A percentile compares a stretch with the other conserved stretches of the same genome.
Conservation (phyloP, 2,329 filamentous ascomycete genomes). For the Rhexocercosporidium sp. region DNA sequence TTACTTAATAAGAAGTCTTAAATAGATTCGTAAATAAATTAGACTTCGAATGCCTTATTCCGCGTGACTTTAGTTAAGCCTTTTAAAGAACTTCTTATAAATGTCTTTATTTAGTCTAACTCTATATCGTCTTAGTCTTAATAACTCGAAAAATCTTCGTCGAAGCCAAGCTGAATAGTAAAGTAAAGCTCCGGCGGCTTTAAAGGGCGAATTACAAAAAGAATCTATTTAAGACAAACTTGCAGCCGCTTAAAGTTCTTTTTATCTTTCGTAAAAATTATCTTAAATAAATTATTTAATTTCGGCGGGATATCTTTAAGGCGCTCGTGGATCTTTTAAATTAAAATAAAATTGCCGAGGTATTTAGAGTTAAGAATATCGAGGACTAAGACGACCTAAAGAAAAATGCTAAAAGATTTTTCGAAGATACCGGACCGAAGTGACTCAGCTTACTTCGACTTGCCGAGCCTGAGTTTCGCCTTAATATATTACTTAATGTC, state of each 20-base stretch:
- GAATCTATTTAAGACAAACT: constrained; percentile 54
- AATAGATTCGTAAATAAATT: too few species aligned
- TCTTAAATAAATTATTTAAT: constrained; percentile 27
- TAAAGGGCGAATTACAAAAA: constrained; percentile 44
- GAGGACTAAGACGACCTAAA: constrained; percentile 32
- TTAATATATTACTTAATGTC: constrained; percentile 40
- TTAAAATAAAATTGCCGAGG: constrained; percentile 16
- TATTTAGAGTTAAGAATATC: constrained; percentile 52
- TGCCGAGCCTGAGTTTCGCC: constrained; percentile 32
- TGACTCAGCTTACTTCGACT: constrained; percentile 21
- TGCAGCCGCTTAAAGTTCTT: constrained; percentile 48
- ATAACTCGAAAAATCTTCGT: constrained; percentile 19
- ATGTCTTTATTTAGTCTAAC: constrained; percentile 43
- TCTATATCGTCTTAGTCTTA: constrained; percentile 37
- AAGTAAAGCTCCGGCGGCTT: constrained; percentile 35
- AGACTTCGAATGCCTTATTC: too few species aligned
- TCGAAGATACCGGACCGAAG: constrained; percentile 26
- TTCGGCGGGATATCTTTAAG: constrained; percentile 41
- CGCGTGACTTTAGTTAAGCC: constrained; percentile 48
- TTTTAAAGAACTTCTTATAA: constrained; percentile 48
- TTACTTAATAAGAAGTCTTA: too few species aligned
- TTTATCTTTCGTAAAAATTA: constrained; percentile 47
- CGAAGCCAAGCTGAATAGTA: constrained; percentile 27
- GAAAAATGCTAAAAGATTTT: constrained; percentile 32
- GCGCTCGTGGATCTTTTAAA: constrained; percentile 42